Percentiles rank a stretch among this genome's conserved stretches.
Conservation (phyloP, 257 asterid species). For the Solanum commersonii region DNA sequence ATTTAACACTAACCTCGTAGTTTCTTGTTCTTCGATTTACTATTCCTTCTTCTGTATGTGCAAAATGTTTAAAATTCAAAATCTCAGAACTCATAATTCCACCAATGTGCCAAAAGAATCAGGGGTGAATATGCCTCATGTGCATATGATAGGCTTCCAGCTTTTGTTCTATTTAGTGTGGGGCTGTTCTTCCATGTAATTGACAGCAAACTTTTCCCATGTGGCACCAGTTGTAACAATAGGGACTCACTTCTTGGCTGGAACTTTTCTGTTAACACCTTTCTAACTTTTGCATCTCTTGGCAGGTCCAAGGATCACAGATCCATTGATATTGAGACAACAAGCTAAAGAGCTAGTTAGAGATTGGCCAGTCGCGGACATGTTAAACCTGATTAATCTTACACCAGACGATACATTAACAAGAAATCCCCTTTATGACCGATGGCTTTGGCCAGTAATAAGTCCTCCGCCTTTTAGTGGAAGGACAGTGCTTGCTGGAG, state of each 20-base stretch:
- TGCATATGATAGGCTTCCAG: background rate
- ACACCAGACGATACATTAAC: conserved; percentile 64
- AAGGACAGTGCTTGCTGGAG: conserved; percentile 64
- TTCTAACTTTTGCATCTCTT: background rate
- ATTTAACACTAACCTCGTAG: background rate
- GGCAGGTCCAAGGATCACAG: conserved; percentile 61
- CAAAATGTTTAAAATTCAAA: background rate
- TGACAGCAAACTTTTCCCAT: background rate
- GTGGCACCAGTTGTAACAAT: background rate
- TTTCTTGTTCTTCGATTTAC: background rate
- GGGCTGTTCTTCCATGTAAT: background rate
- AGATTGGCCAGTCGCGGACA: conserved; percentile 46
- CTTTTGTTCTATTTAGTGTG: background rate
- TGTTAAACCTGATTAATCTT: conserved; percentile 30
- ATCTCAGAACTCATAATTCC: background rate
- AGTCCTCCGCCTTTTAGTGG: conserved; percentile 52
- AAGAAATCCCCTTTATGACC: conserved; percentile 56
- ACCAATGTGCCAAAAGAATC: background rate
- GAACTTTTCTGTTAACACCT: background rate
- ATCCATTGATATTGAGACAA: conserved; percentile 54
- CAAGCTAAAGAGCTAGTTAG: conserved; percentile 27
- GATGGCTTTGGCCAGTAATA: conserved; percentile 86
- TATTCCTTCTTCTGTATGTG: background rate
- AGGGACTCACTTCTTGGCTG: background rate
- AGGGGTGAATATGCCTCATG: background rate